Percentiles rank a stretch among this genome's conserved stretches.
phyloP scores from a whole-genome alignment of 139 green algal species.

The Tetraselmis chui region DNA sequence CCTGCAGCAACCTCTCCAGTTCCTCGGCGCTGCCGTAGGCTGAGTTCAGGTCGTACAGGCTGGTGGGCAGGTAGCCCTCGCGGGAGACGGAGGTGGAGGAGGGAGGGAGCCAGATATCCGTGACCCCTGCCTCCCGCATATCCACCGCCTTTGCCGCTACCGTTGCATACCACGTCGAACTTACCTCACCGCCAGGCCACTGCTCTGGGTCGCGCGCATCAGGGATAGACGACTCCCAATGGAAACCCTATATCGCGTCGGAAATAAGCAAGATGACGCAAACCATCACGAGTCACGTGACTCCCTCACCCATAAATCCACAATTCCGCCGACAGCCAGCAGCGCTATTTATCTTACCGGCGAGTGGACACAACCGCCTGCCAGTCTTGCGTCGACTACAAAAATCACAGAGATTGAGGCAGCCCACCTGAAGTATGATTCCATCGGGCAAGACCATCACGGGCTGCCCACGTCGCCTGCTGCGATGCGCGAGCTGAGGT shows the following conservation, averaged over 20 bases:
- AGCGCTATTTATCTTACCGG: too few species aligned
- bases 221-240: slow-evolving; percentile 13
- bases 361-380: too few species aligned
- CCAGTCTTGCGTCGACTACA: too few species aligned
- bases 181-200: slow-evolving; percentile 12
- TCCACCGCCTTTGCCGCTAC: slow-evolving; percentile 20
- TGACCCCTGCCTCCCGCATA: slow-evolving; percentile 17
- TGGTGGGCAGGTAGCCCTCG: slow-evolving; percentile 23
- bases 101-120: slow-evolving; percentile 18
- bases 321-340: neutral
- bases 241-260: slow-evolving; percentile 6
- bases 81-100: slow-evolving; percentile 4
- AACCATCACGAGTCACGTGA: too few species aligned
- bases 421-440: neutral
- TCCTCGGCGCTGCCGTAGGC: slow-evolving; percentile 15
- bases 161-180: slow-evolving; percentile 13
- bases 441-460: neutral
- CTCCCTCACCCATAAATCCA: neutral
- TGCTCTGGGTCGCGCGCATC: slow-evolving; percentile 8
- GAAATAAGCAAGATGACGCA: too few species aligned
- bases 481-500: too few species aligned
- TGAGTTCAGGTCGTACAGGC: slow-evolving; percentile 24
- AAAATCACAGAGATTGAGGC: neutral
- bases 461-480: too few species aligned
- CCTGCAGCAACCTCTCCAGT: slow-evolving; percentile 2